Conservation (phyloP, 257 asterid species). For the Scutellaria baicalensis region DNA sequence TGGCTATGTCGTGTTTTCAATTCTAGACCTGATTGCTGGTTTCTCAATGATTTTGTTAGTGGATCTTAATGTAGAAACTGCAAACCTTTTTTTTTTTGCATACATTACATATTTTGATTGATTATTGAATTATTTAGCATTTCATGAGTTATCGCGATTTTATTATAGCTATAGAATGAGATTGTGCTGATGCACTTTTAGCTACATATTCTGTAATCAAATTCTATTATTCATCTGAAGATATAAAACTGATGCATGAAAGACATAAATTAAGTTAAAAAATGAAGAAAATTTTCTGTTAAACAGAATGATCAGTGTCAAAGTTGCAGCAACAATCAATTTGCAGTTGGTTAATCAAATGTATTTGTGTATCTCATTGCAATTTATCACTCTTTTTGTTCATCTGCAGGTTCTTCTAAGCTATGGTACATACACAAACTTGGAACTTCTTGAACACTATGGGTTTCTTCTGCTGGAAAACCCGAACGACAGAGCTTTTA, state of each 20-base stretch:
- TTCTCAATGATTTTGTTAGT: background rate
- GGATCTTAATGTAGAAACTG: background rate
- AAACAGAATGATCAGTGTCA: background rate
- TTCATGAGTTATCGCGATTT: background rate
- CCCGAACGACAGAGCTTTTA: constrained; percentile 76
- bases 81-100: background rate
- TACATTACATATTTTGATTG: background rate
- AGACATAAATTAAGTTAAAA: background rate
- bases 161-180: background rate
- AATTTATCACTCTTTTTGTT: background rate
- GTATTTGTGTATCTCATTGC: background rate
- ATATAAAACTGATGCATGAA: background rate
- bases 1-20: background rate
- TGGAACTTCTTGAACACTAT: constrained; percentile 92
- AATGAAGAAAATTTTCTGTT: background rate
- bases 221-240: background rate
- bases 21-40: background rate
- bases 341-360: too few relatives aligned
- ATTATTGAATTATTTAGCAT: background rate
- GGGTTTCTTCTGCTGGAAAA: constrained; percentile 72
- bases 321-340: background rate
- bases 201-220: background rate
- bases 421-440: constrained; percentile 87
- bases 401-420: constrained; percentile 72
- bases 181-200: background rate